Percentiles rank a stretch among this genome's conserved stretches.
phyloP scores from a whole-genome alignment of 202 grass and related monocot genomes.

The Schoenoplectus tabernaemontani region DNA sequence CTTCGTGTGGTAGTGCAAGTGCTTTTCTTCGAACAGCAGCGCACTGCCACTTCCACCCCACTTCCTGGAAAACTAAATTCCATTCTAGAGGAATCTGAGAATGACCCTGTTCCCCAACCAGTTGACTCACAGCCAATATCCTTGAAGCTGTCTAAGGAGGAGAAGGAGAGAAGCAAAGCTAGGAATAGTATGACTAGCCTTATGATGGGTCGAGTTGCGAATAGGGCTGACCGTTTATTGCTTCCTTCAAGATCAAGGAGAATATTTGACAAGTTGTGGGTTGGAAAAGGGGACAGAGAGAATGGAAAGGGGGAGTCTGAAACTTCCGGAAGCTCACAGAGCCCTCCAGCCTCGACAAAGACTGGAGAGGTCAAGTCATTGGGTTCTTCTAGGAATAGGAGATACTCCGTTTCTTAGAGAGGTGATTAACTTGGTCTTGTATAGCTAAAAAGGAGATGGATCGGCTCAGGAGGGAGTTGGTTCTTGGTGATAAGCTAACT shows the following conservation, averaged over 20 bases:
- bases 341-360: slow-evolving; percentile 50
- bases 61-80: slow-evolving; percentile 30
- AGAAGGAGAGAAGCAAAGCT: slow-evolving; percentile 35
- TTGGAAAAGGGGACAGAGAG: slow-evolving; percentile 54
- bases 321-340: slow-evolving; percentile 81
- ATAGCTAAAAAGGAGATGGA: slow-evolving; percentile 3
- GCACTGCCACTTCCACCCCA: slow-evolving; percentile 26
- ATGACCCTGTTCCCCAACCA: slow-evolving; percentile 34
- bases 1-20: slow-evolving; percentile 89
- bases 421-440: slow-evolving; percentile 11
- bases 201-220: slow-evolving; percentile 24
- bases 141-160: slow-evolving; percentile 36
- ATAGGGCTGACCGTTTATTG: slow-evolving; percentile 40
- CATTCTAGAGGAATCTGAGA: slow-evolving; percentile 21
- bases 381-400: slow-evolving; percentile 55
- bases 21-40: slow-evolving; percentile 91
- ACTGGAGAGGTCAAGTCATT: slow-evolving; percentile 49
- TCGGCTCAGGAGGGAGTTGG: not conserved
- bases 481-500: slow-evolving; percentile 25
- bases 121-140: slow-evolving; percentile 39
- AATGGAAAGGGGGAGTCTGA: slow-evolving; percentile 62
- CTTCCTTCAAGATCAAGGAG: slow-evolving; percentile 70
- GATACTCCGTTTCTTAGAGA: slow-evolving; percentile 72
- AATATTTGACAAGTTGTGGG: slow-evolving; percentile 87
- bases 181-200: slow-evolving; percentile 44